Percentiles rank a stretch among this genome's conserved stretches.
Evolutionary conservation across 2,329 filamentous ascomycete genomes (phyloP).

Genomic region (Rasamsonia emersonii): DNA sequence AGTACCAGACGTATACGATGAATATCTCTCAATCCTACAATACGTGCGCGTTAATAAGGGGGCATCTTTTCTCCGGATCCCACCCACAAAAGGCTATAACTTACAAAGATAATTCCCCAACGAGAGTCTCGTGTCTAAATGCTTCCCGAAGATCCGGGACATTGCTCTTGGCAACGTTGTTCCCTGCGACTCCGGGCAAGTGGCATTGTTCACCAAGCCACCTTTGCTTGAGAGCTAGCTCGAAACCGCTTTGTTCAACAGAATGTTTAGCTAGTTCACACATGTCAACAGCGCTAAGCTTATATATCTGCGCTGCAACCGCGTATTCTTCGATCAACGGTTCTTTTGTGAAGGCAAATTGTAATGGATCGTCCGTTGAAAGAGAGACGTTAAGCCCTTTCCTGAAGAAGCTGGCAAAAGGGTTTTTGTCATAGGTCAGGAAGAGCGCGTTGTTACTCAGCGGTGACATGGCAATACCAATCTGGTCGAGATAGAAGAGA

Average conservation of each 20-base stretch:
- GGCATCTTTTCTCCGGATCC: too few species aligned
- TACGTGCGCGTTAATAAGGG: too few species aligned
- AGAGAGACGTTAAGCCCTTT: conserved; percentile 91
- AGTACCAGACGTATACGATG: conserved; percentile 6
- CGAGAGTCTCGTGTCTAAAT: conserved; percentile 77
- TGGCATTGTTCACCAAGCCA: conserved; percentile 80
- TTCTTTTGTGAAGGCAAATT: conserved; percentile 98
- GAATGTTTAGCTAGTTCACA: conserved; percentile 96
- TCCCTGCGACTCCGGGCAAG: conserved; percentile 71
- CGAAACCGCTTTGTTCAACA: conserved; percentile 89
- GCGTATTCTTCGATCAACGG: conserved; percentile 97
- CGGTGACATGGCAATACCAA: conserved; percentile 98
- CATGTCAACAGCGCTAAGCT: conserved; percentile 95
- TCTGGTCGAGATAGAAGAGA: conserved; percentile 95
- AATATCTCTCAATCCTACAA: conserved; percentile 21
- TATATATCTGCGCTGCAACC: conserved; percentile 96
- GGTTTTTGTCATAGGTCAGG: conserved; percentile 91
- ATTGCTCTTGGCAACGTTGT: conserved; percentile 92
- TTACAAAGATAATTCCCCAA: conserved; percentile 78
- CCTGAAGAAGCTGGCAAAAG: conserved; percentile 91
- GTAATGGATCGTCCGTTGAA: conserved; percentile 91
- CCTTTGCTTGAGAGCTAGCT: conserved; percentile 76
- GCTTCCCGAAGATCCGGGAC: conserved; percentile 87
- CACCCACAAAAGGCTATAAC: conserved; percentile 12
- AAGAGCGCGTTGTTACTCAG: conserved; percentile 97